Percentiles rank a stretch among this genome's conserved stretches.
Conservation (phyloP, 1,284 basidiomycete genomes). For the Heterobasidion parviporum region DNA sequence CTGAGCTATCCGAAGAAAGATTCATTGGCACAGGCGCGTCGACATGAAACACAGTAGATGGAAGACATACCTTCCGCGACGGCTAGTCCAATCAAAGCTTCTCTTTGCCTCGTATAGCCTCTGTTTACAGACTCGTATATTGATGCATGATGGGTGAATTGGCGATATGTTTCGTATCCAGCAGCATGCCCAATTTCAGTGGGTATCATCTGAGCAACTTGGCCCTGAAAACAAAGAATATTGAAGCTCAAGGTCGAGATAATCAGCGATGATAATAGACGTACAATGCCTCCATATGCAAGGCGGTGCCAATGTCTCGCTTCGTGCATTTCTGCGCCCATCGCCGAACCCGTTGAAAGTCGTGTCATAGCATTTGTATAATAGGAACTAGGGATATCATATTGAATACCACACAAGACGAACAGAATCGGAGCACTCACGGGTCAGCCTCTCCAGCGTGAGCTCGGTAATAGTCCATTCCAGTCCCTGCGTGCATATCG, state of each 20-base stretch:
- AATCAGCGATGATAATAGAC: constrained; percentile 10
- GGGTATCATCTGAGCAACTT: constrained; percentile 34
- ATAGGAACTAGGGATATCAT: constrained; percentile 28
- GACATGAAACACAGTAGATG: constrained; percentile 3
- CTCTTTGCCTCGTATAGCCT: constrained; percentile 44
- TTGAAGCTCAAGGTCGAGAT: constrained; percentile 3
- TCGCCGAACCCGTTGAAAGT: constrained; percentile 7
- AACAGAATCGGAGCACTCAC: constrained; percentile 23
- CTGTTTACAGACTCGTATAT: constrained; percentile 40
- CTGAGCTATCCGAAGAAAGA: constrained; percentile 20
- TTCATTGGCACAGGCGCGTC: not conserved
- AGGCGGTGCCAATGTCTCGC: constrained; percentile 48
- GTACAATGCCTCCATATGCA: constrained; percentile 45
- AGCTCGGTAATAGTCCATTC: constrained; percentile 50
- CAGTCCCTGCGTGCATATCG: constrained; percentile 34
- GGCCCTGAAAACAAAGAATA: constrained; percentile 23
- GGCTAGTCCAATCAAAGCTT: constrained; percentile 47
- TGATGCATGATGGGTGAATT: constrained; percentile 42
- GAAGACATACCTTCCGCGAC: constrained; percentile 44
- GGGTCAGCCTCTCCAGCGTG: constrained; percentile 42
- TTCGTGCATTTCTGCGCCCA: constrained; percentile 44
- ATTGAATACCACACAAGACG: not conserved
- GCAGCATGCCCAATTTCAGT: constrained; percentile 52
- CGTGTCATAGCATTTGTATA: constrained; percentile 45
- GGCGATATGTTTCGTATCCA: constrained; percentile 53